Percentiles rank a stretch among this genome's conserved stretches.
Evolutionary conservation across 352 stramenopile genomes (phyloP).

Genomic region (Ophiocytium majus): DNA sequence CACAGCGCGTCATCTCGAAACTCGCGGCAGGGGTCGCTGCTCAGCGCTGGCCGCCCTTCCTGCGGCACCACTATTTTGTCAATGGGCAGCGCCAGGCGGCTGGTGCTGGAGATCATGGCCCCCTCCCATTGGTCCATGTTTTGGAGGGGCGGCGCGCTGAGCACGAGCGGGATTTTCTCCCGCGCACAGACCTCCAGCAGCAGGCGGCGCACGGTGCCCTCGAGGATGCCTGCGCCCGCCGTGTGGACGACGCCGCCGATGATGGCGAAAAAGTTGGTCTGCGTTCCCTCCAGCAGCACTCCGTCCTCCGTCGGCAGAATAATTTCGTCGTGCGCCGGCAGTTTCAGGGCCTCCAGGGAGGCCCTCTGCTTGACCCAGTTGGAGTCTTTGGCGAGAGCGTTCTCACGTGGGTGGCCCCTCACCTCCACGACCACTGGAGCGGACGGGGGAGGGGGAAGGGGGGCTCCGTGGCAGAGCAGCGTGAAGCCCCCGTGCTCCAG

Average conservation of each 20-base stretch:
- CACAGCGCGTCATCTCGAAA: constrained; percentile 3
- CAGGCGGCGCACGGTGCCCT: constrained; percentile 36
- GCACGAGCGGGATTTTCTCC: constrained; percentile 24
- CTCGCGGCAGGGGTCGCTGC: constrained; percentile 21
- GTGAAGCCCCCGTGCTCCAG: background rate
- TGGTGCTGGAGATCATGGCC: constrained; percentile 23
- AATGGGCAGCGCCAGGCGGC: constrained; percentile 29
- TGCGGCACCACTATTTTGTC: constrained; percentile 22
- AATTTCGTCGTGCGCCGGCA: background rate
- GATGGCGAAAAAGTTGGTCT: constrained; percentile 35
- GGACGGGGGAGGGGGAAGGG: constrained; percentile 14
- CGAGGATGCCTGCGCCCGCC: constrained; percentile 26
- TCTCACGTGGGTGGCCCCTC: constrained; percentile 19
- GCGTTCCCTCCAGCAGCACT: constrained; percentile 17
- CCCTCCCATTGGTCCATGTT: constrained; percentile 26
- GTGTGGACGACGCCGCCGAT: constrained; percentile 21
- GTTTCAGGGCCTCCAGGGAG: constrained; percentile 19
- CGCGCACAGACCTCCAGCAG: constrained; percentile 34
- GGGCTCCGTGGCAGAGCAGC: constrained; percentile 6
- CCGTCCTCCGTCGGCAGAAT: constrained; percentile 7
- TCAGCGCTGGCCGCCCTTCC: background rate
- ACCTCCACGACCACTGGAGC: constrained; percentile 28
- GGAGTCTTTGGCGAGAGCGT: constrained; percentile 39
- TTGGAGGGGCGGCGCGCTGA: constrained; percentile 3
- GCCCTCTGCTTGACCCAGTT: constrained; percentile 17